These are phyloP conservation scores for Nicotiana otophora DNA, from an alignment of 257 asterid genomes.

Conservation along the genomic window DNA sequence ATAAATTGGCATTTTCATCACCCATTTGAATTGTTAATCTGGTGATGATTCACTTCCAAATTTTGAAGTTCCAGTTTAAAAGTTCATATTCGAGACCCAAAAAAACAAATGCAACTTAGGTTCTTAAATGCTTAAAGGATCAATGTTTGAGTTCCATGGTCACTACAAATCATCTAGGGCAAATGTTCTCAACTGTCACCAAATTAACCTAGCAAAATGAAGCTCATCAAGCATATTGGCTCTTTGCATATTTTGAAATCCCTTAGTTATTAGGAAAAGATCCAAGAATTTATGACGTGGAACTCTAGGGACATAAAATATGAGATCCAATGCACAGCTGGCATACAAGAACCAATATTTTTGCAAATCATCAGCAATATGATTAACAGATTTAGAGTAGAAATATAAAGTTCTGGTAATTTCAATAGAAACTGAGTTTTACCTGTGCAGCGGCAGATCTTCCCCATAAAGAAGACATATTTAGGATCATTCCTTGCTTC, in stretches of 20 bases:
- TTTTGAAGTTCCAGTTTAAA: not conserved
- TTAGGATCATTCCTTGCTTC: conserved; percentile 83
- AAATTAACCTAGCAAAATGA: not conserved
- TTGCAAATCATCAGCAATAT: not conserved
- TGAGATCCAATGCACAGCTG: not conserved
- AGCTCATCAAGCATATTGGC: not conserved
- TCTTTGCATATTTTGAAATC: not conserved
- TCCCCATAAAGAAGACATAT: conserved; percentile 99
- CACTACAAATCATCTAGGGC: not conserved
- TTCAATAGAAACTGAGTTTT: conserved; percentile 11
- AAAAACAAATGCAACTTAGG: not conserved
- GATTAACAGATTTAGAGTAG: not conserved
- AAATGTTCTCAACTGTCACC: not conserved
- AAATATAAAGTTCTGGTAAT: not conserved
- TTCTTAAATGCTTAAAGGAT: not conserved
- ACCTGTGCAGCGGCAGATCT: conserved; percentile 99
- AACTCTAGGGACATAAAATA: not conserved
- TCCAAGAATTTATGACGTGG: not conserved
- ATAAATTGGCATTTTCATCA: not conserved
- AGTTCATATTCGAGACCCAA: not conserved
- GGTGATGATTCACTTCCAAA: not conserved
- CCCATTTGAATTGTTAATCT: not conserved
- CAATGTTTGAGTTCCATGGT: not conserved
- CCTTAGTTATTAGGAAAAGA: not conserved
- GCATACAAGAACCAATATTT: not conserved